phyloP scores from a whole-genome alignment of 305 asterid species.

The Petunia hybrid region DNA sequence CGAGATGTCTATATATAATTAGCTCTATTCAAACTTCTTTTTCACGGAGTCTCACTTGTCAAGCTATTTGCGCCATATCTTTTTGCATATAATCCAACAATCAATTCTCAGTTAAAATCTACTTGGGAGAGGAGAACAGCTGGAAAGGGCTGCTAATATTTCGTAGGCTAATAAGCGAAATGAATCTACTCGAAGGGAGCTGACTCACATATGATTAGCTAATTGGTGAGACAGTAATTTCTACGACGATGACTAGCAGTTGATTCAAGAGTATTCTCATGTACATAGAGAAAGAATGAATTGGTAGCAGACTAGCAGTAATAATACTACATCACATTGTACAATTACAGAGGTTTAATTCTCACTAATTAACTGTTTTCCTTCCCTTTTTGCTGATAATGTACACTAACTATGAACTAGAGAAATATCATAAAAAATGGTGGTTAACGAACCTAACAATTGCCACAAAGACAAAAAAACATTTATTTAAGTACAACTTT shows the following conservation, averaged over 20 bases:
- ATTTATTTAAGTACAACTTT: background rate
- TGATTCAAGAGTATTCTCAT: background rate
- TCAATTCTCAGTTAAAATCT: background rate
- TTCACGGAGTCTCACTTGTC: slow-evolving; percentile 9
- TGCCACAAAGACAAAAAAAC: background rate
- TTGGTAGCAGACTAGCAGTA: background rate
- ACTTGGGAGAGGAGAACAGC: background rate
- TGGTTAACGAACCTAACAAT: background rate
- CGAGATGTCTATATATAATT: slow-evolving; percentile 18
- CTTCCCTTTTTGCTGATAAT: too few relatives aligned
- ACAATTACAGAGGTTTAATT: too few relatives aligned
- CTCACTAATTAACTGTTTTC: background rate
- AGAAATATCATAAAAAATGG: background rate
- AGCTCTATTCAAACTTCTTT: background rate
- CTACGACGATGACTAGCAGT: background rate
- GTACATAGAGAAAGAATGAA: background rate
- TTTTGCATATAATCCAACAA: background rate
- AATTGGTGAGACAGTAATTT: background rate
- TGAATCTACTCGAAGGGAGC: background rate
- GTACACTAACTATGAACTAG: background rate
- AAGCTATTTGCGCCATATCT: background rate
- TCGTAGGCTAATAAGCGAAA: background rate
- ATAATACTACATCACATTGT: too few relatives aligned
- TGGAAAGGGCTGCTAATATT: background rate
- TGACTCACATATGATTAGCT: background rate